Conservation (phyloP, 1,139 yeast genomes). For the Debaryomyces subglobosus region DNA sequence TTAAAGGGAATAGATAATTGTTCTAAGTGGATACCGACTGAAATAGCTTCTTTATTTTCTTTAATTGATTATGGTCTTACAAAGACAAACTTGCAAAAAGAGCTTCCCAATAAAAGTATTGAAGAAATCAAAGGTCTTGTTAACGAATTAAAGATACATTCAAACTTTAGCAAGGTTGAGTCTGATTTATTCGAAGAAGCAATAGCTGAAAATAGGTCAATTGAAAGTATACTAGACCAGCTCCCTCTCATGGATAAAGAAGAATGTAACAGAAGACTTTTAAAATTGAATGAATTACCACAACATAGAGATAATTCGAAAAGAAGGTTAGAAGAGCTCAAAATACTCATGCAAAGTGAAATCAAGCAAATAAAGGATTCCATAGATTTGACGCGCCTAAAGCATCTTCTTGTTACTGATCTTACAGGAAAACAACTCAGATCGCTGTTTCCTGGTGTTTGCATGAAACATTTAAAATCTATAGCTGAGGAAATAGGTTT, state of each 20-base stretch:
- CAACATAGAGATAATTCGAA: neutral
- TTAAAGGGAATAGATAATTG: neutral
- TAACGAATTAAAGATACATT: neutral
- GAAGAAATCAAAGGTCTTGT: slow-evolving; percentile 13
- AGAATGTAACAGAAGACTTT: neutral
- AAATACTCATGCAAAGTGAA: neutral
- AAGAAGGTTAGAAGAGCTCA: neutral
- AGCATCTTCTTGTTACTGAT: slow-evolving; percentile 15
- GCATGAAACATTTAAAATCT: slow-evolving; percentile 9
- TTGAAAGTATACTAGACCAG: slow-evolving; percentile 1
- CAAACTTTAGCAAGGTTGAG: neutral
- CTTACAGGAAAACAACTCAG: slow-evolving; percentile 13
- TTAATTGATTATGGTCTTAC: neutral
- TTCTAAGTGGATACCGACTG: neutral
- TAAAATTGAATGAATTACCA: neutral
- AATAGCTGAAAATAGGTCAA: neutral
- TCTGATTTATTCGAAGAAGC: neutral
- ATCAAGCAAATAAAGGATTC: neutral
- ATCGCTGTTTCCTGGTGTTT: slow-evolving; percentile 12
- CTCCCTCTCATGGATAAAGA: slow-evolving; percentile 3
- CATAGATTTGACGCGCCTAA: slow-evolving; percentile 9
- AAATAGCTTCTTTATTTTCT: neutral
- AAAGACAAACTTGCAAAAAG: slow-evolving; percentile 6
- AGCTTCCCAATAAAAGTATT: slow-evolving; percentile 16
- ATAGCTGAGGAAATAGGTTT: slow-evolving; percentile 10